Percentiles rank a stretch among this genome's conserved stretches.
phyloP scores from a whole-genome alignment of 140 eudicot genomes.

The Anethum foeniculum region DNA sequence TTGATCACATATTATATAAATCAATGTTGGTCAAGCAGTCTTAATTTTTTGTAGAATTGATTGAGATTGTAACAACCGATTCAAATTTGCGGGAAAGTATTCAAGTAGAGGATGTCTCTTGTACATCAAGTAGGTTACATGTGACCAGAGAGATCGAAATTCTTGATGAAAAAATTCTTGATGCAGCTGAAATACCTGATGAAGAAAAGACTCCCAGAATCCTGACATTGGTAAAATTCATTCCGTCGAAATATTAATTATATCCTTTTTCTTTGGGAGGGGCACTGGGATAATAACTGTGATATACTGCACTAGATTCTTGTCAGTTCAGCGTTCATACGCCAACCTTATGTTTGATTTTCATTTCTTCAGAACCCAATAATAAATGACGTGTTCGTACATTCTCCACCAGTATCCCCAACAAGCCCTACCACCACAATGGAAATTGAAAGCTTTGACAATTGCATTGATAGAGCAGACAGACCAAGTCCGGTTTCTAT shows the following conservation, averaged over 20 bases:
- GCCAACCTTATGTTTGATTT: not conserved
- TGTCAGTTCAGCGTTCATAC: not conserved
- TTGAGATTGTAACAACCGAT: conserved; percentile 26
- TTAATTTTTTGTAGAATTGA: conserved; percentile 21
- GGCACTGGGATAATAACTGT: not conserved
- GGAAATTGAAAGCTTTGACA: conserved; percentile 35
- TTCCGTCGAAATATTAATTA: not conserved
- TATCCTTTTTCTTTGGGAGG: not conserved
- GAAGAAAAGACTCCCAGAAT: conserved; percentile 25
- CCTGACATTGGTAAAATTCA: conserved; percentile 27
- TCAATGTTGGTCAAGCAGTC: not conserved
- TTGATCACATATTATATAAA: not conserved
- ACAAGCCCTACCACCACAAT: conserved; percentile 22
- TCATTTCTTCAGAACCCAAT: conserved; percentile 35
- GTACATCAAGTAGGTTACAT: conserved; percentile 20
- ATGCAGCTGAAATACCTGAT: conserved; percentile 20
- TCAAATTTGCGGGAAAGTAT: conserved; percentile 24
- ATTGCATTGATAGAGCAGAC: conserved; percentile 38
- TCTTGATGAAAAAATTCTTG: conserved; percentile 19
- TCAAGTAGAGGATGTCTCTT: conserved; percentile 19
- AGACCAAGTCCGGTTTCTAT: conserved; percentile 87
- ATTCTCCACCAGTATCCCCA: conserved; percentile 41
- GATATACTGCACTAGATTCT: not conserved
- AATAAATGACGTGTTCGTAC: conserved; percentile 29
- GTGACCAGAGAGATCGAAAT: conserved; percentile 16